Evolutionary conservation across 2,329 filamentous ascomycete genomes (phyloP).

Genomic region (Ceratocystis diversiconidia): DNA sequence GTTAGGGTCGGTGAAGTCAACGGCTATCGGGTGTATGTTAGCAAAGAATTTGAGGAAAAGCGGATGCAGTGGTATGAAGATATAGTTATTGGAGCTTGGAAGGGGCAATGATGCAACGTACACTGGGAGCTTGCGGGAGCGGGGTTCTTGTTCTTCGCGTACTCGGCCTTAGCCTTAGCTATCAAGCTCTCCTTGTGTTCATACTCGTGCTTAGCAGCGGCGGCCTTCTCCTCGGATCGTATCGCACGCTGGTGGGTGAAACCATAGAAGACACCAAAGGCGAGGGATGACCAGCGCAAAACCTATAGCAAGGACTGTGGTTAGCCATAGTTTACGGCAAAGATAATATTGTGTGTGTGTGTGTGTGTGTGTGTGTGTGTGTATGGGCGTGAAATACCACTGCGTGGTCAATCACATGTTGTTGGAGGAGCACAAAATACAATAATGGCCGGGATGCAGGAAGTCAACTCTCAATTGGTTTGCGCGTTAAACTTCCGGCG

Average conservation of each 20-base stretch:
- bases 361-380: neutral
- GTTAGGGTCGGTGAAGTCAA: constrained; percentile 63
- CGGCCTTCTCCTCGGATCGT: constrained; percentile 52
- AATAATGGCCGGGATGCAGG: neutral
- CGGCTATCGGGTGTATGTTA: constrained; percentile 3
- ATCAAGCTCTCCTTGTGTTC: constrained; percentile 86
- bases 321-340: neutral
- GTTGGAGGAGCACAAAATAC: neutral
- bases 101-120: constrained; percentile 20
- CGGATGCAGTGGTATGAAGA: neutral
- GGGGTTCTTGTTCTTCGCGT: constrained; percentile 57
- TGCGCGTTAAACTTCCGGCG: neutral
- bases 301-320: constrained; percentile 45
- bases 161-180: constrained; percentile 83
- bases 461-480: neutral
- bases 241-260: constrained; percentile 84
- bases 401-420: neutral
- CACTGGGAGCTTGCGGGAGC: constrained; percentile 23
- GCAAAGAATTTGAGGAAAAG: neutral
- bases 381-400: neutral
- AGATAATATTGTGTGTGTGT: neutral
- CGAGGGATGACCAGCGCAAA: constrained; percentile 89
- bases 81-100: neutral
- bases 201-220: constrained; percentile 67
- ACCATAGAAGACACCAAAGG: constrained; percentile 85